Percentiles rank a stretch among this genome's conserved stretches.
phyloP scores from a whole-genome alignment of 805 yeast species.

The Starmera dryadoides region DNA sequence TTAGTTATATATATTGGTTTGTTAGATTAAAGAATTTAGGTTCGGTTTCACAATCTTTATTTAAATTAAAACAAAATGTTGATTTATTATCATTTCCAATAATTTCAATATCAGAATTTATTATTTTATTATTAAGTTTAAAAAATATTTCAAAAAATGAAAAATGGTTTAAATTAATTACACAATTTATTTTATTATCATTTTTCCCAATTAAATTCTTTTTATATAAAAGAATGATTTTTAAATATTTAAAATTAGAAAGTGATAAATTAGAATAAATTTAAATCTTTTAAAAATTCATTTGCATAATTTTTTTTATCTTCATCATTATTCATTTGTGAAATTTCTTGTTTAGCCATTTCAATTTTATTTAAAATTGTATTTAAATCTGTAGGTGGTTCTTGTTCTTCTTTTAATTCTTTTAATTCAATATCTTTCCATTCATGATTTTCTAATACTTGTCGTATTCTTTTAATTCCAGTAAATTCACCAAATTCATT shows the following conservation, averaged over 20 bases:
- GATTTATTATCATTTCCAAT: constrained; percentile 8
- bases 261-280: constrained; percentile 7
- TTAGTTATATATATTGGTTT: constrained; percentile 11
- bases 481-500: constrained; percentile 36
- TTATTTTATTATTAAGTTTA: constrained; percentile 12
- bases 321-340: not conserved
- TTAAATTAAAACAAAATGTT: constrained; percentile 1
- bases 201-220: constrained; percentile 12
- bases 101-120: constrained; percentile 10
- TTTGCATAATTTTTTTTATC: constrained; percentile 1
- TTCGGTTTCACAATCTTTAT: constrained; percentile 4
- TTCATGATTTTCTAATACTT: constrained; percentile 39
- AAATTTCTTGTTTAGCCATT: constrained; percentile 1
- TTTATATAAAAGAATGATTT: constrained; percentile 10
- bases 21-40: constrained; percentile 8
- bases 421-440: constrained; percentile 27
- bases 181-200: constrained; percentile 6
- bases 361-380: not conserved
- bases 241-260: constrained; percentile 6
- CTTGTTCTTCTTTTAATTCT: not conserved
- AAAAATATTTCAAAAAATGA: constrained; percentile 2
- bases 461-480: constrained; percentile 37
- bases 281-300: constrained; percentile 4
- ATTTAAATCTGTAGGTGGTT: not conserved
- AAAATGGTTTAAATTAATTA: not conserved